These are phyloP conservation scores for Actinomucor elegans DNA, from an alignment of 371 early-diverging fungal species.

Conservation along the genomic window DNA sequence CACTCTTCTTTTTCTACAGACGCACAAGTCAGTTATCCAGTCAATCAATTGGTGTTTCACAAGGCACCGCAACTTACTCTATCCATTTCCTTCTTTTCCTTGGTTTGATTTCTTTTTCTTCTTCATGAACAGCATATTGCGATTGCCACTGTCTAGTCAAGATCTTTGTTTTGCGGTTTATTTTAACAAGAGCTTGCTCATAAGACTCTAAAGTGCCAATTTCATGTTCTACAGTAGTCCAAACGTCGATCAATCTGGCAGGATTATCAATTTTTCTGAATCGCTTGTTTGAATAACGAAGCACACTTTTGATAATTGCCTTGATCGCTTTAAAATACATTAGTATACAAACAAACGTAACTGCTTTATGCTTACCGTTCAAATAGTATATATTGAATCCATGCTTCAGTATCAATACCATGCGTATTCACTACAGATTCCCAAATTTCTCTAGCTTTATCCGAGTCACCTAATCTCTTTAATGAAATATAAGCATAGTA, in stretches of 20 bases:
- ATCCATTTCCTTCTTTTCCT: slow-evolving; percentile 3
- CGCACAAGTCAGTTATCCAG: no score
- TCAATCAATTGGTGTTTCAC: no score
- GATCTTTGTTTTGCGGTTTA: slow-evolving; percentile 25
- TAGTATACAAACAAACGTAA: no score
- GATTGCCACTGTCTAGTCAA: slow-evolving; percentile 34
- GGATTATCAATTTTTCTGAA: slow-evolving; percentile 47
- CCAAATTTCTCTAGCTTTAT: slow-evolving; percentile 40
- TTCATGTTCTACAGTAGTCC: slow-evolving; percentile 51
- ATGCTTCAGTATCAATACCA: slow-evolving; percentile 38
- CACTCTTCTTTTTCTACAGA: slow-evolving; percentile 31
- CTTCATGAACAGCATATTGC: background rate
- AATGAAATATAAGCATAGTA: slow-evolving; percentile 44
- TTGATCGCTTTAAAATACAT: slow-evolving; percentile 20
- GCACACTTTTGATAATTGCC: slow-evolving; percentile 29
- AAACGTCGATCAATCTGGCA: slow-evolving; percentile 50
- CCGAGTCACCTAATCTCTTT: slow-evolving; percentile 19
- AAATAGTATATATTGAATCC: slow-evolving; percentile 44
- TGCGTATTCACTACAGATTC: slow-evolving; percentile 27
- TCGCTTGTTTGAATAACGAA: slow-evolving; percentile 44
- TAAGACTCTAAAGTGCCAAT: slow-evolving; percentile 35
- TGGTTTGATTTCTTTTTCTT: background rate
- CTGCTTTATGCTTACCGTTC: slow-evolving; percentile 28
- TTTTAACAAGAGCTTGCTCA: slow-evolving; percentile 25
- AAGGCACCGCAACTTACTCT: no score